Percentiles rank a stretch among this genome's conserved stretches.
These are phyloP conservation scores for Candida sojae DNA, from an alignment of 1,139 yeast genomes.

Conservation along the genomic window DNA sequence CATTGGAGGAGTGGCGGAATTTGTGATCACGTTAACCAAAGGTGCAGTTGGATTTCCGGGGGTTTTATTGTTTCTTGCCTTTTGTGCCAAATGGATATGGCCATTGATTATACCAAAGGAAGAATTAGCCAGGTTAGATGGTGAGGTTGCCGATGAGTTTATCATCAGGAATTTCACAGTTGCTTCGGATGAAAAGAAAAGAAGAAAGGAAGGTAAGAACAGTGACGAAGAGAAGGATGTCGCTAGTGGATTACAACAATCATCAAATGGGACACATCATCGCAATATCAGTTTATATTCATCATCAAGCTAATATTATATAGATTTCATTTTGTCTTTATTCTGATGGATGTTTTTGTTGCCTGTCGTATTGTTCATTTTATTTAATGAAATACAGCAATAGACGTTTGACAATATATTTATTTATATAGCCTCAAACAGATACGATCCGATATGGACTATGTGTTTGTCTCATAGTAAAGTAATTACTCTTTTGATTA, in stretches of 20 bases:
- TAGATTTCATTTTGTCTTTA: too few species aligned
- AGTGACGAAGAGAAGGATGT: slow-evolving; percentile 11
- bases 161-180: slow-evolving; percentile 43
- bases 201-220: slow-evolving; percentile 7
- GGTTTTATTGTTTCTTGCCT: slow-evolving; percentile 57
- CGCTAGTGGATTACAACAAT: slow-evolving; percentile 6
- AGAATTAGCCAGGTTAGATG: slow-evolving; percentile 66
- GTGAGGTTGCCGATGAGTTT: slow-evolving; percentile 63
- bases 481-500: too few species aligned
- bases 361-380: too few species aligned
- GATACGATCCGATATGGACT: too few species aligned
- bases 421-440: too few species aligned
- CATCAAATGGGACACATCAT: slow-evolving; percentile 1
- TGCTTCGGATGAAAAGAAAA: slow-evolving; percentile 17
- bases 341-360: too few species aligned
- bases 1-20: slow-evolving; percentile 74
- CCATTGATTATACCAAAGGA: slow-evolving; percentile 62
- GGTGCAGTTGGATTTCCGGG: slow-evolving; percentile 97
- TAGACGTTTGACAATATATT: too few species aligned
- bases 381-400: too few species aligned
- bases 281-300: neutral
- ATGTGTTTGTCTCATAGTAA: too few species aligned
- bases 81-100: slow-evolving; percentile 70
- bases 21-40: slow-evolving; percentile 79
- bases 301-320: neutral